Percentiles rank a stretch among this genome's conserved stretches.
These are phyloP conservation scores for Candida krabiensis DNA, from an alignment of 805 yeast genomes.

Conservation along the genomic window DNA sequence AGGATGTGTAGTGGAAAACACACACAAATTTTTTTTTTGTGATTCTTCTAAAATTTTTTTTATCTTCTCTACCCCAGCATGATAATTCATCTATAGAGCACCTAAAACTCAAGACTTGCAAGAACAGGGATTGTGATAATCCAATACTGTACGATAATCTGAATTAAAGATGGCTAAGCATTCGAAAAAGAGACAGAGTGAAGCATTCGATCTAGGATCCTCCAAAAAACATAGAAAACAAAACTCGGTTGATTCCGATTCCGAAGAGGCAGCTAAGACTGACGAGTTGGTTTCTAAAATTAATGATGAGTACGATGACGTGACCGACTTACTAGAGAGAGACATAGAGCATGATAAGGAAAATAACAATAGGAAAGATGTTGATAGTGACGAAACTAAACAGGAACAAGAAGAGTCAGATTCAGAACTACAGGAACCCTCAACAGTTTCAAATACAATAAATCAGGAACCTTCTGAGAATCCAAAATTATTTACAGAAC, in stretches of 20 bases:
- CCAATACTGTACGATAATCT: too few relatives aligned
- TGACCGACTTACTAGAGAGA: slow-evolving; percentile 44
- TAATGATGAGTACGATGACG: slow-evolving; percentile 58
- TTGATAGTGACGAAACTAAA: slow-evolving; percentile 10
- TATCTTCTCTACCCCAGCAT: neutral
- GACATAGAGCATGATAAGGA: slow-evolving; percentile 31
- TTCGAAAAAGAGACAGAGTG: neutral
- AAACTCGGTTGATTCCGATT: neutral
- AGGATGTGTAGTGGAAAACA: too few relatives aligned
- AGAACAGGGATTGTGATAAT: too few relatives aligned
- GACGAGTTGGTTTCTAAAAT: slow-evolving; percentile 52
- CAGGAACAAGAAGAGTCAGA: slow-evolving; percentile 24
- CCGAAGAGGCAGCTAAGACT: slow-evolving; percentile 28
- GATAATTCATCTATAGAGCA: too few relatives aligned
- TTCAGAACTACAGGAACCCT: slow-evolving; percentile 21
- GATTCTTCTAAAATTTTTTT: too few relatives aligned
- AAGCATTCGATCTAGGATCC: neutral
- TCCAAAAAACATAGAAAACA: slow-evolving; percentile 16
- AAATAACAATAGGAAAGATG: slow-evolving; percentile 37
- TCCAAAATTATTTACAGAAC: slow-evolving; percentile 42
- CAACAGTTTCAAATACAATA: slow-evolving; percentile 34
- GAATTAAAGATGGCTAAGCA: neutral
- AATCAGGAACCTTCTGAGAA: slow-evolving; percentile 25
- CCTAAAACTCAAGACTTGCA: too few relatives aligned
- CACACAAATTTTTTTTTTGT: neutral